Percentiles rank a stretch among this genome's conserved stretches.
Evolutionary conservation across 768 basidiomycete genomes (phyloP).

Genomic region (Mycena floridula): DNA sequence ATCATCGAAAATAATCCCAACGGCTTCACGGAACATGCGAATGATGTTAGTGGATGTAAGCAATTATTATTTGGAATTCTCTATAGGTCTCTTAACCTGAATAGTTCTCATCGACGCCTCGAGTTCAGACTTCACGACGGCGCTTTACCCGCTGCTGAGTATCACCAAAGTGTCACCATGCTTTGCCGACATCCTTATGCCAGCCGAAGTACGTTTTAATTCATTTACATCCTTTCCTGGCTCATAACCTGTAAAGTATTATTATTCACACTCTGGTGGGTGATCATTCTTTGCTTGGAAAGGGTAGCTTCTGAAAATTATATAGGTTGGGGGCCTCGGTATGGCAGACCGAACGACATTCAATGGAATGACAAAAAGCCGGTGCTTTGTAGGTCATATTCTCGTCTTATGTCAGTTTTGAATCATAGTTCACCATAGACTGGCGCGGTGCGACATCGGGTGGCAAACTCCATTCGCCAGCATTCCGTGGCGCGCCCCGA

Average conservation of each 20-base stretch:
- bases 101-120: slow-evolving; percentile 10
- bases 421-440: not conserved
- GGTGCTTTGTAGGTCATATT: not conserved
- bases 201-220: not conserved
- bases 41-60: not conserved
- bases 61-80: not conserved
- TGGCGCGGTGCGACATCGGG: not conserved
- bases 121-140: slow-evolving; percentile 13
- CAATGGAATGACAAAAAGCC: not conserved
- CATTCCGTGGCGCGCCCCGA: not conserved
- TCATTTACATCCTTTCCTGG: not conserved
- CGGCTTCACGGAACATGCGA: not conserved
- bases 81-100: not conserved
- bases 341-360: not conserved
- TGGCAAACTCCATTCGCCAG: not conserved
- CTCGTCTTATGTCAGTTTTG: not conserved
- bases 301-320: no score
- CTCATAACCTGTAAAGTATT: not conserved
- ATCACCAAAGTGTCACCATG: slow-evolving; percentile 12
- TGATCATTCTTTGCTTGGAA: no score
- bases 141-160: slow-evolving; percentile 11
- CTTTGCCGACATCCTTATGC: slow-evolving; percentile 10
- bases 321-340: not conserved
- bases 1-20: not conserved
- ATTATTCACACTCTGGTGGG: not conserved